Percentiles rank a stretch among this genome's conserved stretches.
Evolutionary conservation across 164 flowering plant genomes (phyloP).

Genomic region (Aristolochia contorta): DNA sequence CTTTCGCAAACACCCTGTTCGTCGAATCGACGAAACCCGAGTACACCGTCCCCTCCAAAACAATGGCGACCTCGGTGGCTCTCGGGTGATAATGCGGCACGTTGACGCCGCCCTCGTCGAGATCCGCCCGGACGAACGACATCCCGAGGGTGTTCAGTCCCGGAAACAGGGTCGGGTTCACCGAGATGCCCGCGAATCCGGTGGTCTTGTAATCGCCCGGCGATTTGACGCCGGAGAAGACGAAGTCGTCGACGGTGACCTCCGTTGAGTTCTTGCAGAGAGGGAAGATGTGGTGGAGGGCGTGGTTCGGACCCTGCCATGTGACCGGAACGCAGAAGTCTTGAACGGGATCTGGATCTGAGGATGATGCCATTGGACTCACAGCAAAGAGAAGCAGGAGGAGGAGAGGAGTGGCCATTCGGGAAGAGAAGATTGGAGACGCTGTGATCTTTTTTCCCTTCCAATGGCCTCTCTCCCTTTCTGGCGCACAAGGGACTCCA

Average conservation of each 20-base stretch:
- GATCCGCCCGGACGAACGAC: constrained; percentile 63
- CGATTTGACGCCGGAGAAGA: constrained; percentile 40
- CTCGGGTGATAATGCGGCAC: constrained; percentile 64
- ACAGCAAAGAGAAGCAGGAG: constrained; percentile 5
- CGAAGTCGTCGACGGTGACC: constrained; percentile 47
- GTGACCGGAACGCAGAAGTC: constrained; percentile 51
- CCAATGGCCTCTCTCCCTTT: constrained; percentile 1
- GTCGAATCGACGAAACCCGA: constrained; percentile 60
- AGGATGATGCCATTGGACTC: constrained; percentile 16
- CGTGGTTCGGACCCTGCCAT: constrained; percentile 6
- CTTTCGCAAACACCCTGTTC: constrained; percentile 40
- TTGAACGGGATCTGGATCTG: constrained; percentile 57
- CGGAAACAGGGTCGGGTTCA: constrained; percentile 38
- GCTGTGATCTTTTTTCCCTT: neutral
- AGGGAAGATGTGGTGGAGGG: constrained; percentile 7
- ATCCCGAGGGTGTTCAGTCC: constrained; percentile 69
- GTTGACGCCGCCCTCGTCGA: constrained; percentile 42
- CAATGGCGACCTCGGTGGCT: constrained; percentile 48
- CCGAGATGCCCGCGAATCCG: constrained; percentile 34
- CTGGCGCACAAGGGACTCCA: too few species aligned
- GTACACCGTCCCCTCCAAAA: constrained; percentile 47
- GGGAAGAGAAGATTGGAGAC: constrained; percentile 1
- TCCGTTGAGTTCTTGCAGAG: constrained; percentile 47
- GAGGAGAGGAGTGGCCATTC: constrained; percentile 5
- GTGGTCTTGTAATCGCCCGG: constrained; percentile 32